These are phyloP conservation scores for Lichtheimia ornata DNA, from an alignment of 371 early-diverging fungal genomes.

Conservation along the genomic window DNA sequence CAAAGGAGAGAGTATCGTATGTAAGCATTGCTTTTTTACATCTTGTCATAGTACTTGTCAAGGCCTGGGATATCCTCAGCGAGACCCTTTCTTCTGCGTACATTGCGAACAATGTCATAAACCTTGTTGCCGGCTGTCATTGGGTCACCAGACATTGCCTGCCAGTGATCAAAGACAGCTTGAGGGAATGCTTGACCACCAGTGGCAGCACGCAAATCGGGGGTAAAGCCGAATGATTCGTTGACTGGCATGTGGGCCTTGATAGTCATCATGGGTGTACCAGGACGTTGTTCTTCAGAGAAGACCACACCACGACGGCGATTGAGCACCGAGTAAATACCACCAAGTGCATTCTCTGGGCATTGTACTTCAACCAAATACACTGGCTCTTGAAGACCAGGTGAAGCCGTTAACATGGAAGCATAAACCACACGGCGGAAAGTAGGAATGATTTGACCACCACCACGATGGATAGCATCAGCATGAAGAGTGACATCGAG, in stretches of 20 bases:
- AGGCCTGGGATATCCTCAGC: slow-evolving; percentile 79
- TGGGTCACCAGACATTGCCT: slow-evolving; percentile 75
- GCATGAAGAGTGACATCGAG: slow-evolving; percentile 98
- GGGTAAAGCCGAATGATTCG: slow-evolving; percentile 99
- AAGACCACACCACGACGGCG: slow-evolving; percentile 96
- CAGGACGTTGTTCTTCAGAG: slow-evolving; percentile 86
- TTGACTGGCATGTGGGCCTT: slow-evolving; percentile 97
- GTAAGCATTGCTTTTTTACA: slow-evolving; percentile 50
- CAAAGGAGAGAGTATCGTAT: no score
- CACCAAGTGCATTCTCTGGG: slow-evolving; percentile 93
- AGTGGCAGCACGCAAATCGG: slow-evolving; percentile 88
- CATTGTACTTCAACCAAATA: slow-evolving; percentile 98
- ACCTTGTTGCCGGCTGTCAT: slow-evolving; percentile 72
- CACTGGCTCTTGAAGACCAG: slow-evolving; percentile 98
- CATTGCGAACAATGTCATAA: slow-evolving; percentile 66
- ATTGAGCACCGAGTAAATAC: slow-evolving; percentile 94
- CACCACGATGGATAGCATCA: slow-evolving; percentile 99
- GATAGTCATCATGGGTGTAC: slow-evolving; percentile 90
- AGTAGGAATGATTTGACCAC: slow-evolving; percentile 96
- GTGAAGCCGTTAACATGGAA: slow-evolving; percentile 86
- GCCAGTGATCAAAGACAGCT: slow-evolving; percentile 82
- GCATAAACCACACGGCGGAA: slow-evolving; percentile 95
- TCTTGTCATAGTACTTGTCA: slow-evolving; percentile 89
- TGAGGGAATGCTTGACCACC: slow-evolving; percentile 98
- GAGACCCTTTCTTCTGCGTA: slow-evolving; percentile 95